Evolutionary conservation across 2,329 filamentous ascomycete genomes (phyloP).

Genomic region (Grosmannia serpens): DNA sequence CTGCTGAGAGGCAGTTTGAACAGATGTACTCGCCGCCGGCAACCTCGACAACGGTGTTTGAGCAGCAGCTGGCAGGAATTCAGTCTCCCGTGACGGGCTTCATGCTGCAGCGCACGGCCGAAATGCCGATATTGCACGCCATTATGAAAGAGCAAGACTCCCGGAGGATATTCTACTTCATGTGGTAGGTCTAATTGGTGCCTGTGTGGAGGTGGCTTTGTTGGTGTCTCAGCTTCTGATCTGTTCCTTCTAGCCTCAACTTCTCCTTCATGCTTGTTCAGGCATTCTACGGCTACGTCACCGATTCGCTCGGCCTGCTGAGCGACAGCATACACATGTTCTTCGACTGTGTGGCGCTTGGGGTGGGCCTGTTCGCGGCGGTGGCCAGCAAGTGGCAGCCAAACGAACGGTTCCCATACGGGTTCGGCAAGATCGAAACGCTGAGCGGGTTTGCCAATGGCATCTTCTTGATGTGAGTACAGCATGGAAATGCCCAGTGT

Average conservation of each 20-base stretch:
- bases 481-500: not conserved
- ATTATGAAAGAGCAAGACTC: slow-evolving; percentile 88
- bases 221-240: not conserved
- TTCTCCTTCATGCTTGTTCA: slow-evolving; percentile 92
- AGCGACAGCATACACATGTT: slow-evolving; percentile 99
- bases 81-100: slow-evolving; percentile 61
- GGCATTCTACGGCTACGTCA: slow-evolving; percentile 85
- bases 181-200: slow-evolving; percentile 54
- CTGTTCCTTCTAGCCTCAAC: slow-evolving; percentile 54
- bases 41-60: slow-evolving; percentile 13
- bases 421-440: slow-evolving; percentile 93
- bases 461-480: slow-evolving; percentile 71
- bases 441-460: slow-evolving; percentile 94
- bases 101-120: slow-evolving; percentile 56
- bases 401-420: slow-evolving; percentile 80
- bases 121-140: slow-evolving; percentile 69
- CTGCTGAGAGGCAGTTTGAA: slow-evolving; percentile 15
- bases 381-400: slow-evolving; percentile 97
- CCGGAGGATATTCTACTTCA: slow-evolving; percentile 92
- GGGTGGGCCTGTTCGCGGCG: slow-evolving; percentile 80
- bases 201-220: not conserved
- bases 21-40: slow-evolving; percentile 19
- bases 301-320: slow-evolving; percentile 85
- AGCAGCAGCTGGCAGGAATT: slow-evolving; percentile 29
- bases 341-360: slow-evolving; percentile 88